Base-by-base conservation (phyloP, 2,329 filamentous ascomycete species). In the Claviceps quebecensis region DNA sequence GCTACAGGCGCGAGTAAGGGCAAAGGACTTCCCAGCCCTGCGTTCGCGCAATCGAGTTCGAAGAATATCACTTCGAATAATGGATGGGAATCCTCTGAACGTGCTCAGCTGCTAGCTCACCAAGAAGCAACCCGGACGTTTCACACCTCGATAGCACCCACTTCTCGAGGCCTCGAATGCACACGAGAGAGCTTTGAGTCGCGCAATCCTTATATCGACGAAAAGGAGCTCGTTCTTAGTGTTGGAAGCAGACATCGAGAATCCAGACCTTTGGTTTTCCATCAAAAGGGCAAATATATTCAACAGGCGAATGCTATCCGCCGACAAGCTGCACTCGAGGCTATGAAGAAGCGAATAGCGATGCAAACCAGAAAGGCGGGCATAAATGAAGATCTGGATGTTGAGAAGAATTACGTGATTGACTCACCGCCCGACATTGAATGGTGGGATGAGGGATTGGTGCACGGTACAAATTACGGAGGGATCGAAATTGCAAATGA, bases 271-370 rank as follows among this genome's bases (percentile, higher is more conserved):
- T 75, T 98, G 17, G 72, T 88, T 13, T 97, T 98, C 73, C 95
- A 96, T 60, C 83, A 90, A 59, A 94, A 95, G 66, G 93, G 93
- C 50, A 97, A 97, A 75, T 97, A 95, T 63, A 95, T 97, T 54
- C 84, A 89, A 56, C 91, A 97, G 68, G 93, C 87, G 7, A 91
- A 87, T 65, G 90, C 90, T 52, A 72, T 96, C 49, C 83, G 93
- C 55, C 80, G 88, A 54, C 90, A 96, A 68, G 88, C 85, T 43
- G 84, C 86, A 48, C 74, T 98, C 29, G 94, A 98, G 72, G 84
- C 84, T 55, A 91, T 98, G 82, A 97, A 97, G 69, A 90, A 85
- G 72, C 80, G 86, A 52, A 94, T 98, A 58, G 91, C 91, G 1
- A 86, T 85, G 58, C 83, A 88, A 59, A 86, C 89, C 11, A 80